Evolutionary conservation across 352 stramenopile genomes (phyloP).

Genomic region (Phytophthora niederhauseri): DNA sequence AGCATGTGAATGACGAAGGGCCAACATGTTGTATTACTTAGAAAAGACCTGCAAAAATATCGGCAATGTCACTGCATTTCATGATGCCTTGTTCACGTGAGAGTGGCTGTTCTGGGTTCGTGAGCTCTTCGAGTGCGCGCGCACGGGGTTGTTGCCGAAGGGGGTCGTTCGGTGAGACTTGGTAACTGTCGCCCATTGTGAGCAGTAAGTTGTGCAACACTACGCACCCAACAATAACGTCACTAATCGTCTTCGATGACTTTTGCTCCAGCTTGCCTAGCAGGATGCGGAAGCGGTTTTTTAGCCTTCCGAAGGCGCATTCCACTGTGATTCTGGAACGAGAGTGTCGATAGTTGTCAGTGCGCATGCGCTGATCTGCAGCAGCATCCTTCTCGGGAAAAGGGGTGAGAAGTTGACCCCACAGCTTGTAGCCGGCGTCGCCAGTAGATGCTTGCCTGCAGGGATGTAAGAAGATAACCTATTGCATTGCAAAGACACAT

Average conservation of each 20-base stretch:
- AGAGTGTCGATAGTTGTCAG: constrained; percentile 1
- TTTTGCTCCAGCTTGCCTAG: constrained; percentile 1
- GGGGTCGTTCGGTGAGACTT: background rate
- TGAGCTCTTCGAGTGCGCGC: background rate
- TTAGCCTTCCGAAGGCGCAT: background rate
- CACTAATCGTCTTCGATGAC: background rate
- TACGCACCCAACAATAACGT: background rate
- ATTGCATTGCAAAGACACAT: background rate
- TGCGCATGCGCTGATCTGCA: background rate
- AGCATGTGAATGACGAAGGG: background rate
- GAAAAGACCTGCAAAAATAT: background rate
- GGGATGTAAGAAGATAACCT: background rate
- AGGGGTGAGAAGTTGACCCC: constrained; percentile 1
- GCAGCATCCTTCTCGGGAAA: constrained; percentile 4
- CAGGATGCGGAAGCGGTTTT: background rate
- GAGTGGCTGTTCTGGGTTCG: background rate
- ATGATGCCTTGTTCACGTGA: background rate
- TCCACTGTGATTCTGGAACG: background rate
- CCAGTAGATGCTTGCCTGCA: constrained; percentile 1
- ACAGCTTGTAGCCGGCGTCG: constrained; percentile 4
- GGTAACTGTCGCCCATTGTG: background rate
- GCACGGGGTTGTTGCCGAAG: constrained; percentile 1
- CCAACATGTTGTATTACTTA: background rate
- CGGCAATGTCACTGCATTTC: background rate
- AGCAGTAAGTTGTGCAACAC: constrained; percentile 1